Evolutionary conservation across 306 rosid species (phyloP).

Genomic region (Fagus crenata): DNA sequence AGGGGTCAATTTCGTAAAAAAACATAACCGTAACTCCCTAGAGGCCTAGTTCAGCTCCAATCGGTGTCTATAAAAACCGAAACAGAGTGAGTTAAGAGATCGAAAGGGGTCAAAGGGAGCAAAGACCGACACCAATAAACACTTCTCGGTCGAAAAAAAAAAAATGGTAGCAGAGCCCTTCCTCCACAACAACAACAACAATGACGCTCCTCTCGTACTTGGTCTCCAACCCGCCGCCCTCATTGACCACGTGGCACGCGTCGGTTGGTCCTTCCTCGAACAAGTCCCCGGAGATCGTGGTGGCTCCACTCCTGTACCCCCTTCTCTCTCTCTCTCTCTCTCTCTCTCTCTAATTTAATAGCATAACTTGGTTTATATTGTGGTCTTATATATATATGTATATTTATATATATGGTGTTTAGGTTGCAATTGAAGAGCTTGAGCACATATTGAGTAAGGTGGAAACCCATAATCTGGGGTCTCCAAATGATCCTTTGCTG

Average conservation of each 20-base stretch:
- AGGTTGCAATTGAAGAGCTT: constrained; percentile 77
- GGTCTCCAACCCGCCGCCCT: constrained; percentile 89
- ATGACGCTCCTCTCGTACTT: constrained; percentile 54
- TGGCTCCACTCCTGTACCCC: constrained; percentile 75
- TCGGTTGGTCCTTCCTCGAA: constrained; percentile 59
- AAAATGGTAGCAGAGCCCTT: constrained; percentile 47
- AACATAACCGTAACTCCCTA: neutral
- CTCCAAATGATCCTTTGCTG: constrained; percentile 29
- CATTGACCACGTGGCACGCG: constrained; percentile 70
- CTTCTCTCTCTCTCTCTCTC: neutral
- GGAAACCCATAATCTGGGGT: constrained; percentile 40
- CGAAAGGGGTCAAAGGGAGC: constrained; percentile 1
- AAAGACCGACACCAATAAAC: neutral
- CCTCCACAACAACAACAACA: neutral
- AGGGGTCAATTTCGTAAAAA: neutral
- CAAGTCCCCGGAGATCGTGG: constrained; percentile 86
- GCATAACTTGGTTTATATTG: neutral
- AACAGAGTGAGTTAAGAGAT: neutral
- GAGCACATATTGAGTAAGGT: constrained; percentile 56
- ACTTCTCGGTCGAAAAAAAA: neutral
- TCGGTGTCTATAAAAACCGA: neutral
- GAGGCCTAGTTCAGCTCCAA: neutral
- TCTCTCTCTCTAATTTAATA: neutral
- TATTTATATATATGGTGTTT: constrained; percentile 10
- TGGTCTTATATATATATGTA: neutral